Base-by-base conservation (phyloP, 1,139 yeast species). In the Blastobotrys ciferrii region DNA sequence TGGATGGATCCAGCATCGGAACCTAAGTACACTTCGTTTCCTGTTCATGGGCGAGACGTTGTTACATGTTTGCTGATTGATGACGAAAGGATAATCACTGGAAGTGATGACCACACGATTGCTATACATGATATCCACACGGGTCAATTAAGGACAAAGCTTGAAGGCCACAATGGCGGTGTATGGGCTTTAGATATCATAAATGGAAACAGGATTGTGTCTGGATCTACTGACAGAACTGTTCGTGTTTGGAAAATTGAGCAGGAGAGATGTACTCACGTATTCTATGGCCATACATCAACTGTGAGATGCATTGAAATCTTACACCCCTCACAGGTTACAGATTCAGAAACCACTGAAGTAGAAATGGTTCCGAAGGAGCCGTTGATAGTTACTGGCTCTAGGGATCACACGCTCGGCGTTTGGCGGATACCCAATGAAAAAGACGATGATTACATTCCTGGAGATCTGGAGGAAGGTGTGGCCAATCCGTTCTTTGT, bases 131-230 rank as follows among this genome's bases (percentile, higher is more conserved):
- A 86, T 57, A 82, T 96, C 2, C 71, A 75, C 32, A 82, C 87
- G 0, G 97, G 97, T 3, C 72, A 72, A 42, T 72, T 84, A 42
- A 61, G 60, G 38, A 59, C 59, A 28, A 61, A 65, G 23, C 73
- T 92, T 45, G 75, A 76, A 47, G 98, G 97, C 11, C 98, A 92
- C 62, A 95, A 87, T 51, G 98, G 98, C 43, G 98, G 98, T 23
- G 98, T 94, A 7, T 92, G 99, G 99, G 98, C 98, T 1, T 73
- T 92, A 63, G 89, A 92, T 65, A 91, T 89, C 64, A 79, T 79
- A 47, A 87, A 87, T 12, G 68, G 67, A 38, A 70, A 69, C 52
- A 84, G 87, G 1, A 70, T 91, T 39, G 95, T 89, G 0, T 84
- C 94, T 54, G 98, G 97, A 0, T 84, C 95, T 1, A 89, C 96